Percentiles rank a stretch among this genome's conserved stretches.
These are phyloP conservation scores for Mycena polygramma DNA, from an alignment of 768 basidiomycete species.

Conservation along the genomic window DNA sequence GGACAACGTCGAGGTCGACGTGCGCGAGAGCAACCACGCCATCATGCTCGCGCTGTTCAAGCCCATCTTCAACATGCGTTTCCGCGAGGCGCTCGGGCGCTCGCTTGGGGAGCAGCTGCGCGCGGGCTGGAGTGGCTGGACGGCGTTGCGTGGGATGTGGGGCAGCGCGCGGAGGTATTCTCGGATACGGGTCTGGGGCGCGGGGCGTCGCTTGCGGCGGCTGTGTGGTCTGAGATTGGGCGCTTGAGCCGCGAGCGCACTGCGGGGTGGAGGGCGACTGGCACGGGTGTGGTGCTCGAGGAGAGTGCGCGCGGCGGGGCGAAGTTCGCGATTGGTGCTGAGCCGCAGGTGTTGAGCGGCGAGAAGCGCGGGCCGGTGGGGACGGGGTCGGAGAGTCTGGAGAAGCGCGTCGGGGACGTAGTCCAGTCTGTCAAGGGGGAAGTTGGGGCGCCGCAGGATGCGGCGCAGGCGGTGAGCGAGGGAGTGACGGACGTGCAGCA, in stretches of 20 bases:
- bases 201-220: conserved; percentile 65
- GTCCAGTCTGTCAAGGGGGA: conserved; percentile 42
- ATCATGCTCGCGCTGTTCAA: conserved; percentile 73
- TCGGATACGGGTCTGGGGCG: conserved; percentile 69
- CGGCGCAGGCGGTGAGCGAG: conserved; percentile 37
- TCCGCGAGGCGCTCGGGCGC: conserved; percentile 72
- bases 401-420: conserved; percentile 49
- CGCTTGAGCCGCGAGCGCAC: conserved; percentile 57
- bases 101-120: conserved; percentile 70
- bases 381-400: conserved; percentile 58
- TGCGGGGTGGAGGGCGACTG: conserved; percentile 64
- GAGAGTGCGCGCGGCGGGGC: conserved; percentile 48
- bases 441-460: conserved; percentile 28
- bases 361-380: conserved; percentile 78
- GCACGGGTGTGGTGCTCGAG: conserved; percentile 73
- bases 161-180: conserved; percentile 72
- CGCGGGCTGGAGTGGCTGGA: conserved; percentile 66
- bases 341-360: conserved; percentile 79
- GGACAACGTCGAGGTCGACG: conserved; percentile 65
- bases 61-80: conserved; percentile 67
- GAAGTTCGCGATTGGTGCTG: conserved; percentile 75
- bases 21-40: conserved; percentile 75
- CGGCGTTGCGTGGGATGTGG: conserved; percentile 69
- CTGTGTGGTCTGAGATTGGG: conserved; percentile 79
- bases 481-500: conserved; percentile 36